phyloP scores from a whole-genome alignment of 495 filamentous ascomycete genomes.

The Oidiodendron maius region DNA sequence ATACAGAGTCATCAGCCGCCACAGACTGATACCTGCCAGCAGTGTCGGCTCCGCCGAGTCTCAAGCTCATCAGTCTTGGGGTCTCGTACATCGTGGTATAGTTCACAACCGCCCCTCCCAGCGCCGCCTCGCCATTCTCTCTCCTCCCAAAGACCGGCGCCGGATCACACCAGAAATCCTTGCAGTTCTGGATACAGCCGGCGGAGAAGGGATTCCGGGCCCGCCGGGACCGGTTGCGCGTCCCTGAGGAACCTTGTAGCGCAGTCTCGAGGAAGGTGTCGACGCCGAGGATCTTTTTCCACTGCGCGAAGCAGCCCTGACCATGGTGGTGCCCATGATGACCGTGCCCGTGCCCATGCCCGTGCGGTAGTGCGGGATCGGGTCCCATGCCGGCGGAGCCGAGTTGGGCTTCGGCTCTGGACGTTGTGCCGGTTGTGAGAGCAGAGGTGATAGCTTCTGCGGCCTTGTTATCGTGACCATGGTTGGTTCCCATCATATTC shows the following conservation, averaged over 20 bases:
- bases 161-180: slow-evolving; percentile 93
- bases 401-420: slow-evolving; percentile 64
- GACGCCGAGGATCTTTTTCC: slow-evolving; percentile 78
- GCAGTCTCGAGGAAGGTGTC: slow-evolving; percentile 89
- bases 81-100: slow-evolving; percentile 88
- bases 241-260: slow-evolving; percentile 51
- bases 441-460: slow-evolving; percentile 69
- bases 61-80: slow-evolving; percentile 57
- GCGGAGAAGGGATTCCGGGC: slow-evolving; percentile 78
- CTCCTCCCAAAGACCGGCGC: slow-evolving; percentile 73
- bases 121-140: slow-evolving; percentile 63
- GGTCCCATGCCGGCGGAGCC: slow-evolving; percentile 33
- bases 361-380: slow-evolving; percentile 26
- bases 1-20: slow-evolving; percentile 28
- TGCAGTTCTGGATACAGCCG: slow-evolving; percentile 80
- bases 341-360: slow-evolving; percentile 34
- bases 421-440: slow-evolving; percentile 66
- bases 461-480: slow-evolving; percentile 38
- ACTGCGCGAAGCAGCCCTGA: slow-evolving; percentile 65
- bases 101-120: slow-evolving; percentile 75
- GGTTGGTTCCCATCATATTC: slow-evolving; percentile 74
- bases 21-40: slow-evolving; percentile 28
- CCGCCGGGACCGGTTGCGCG: slow-evolving; percentile 35
- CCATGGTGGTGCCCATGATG: slow-evolving; percentile 40
- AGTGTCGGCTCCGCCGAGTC: slow-evolving; percentile 20